Conservation (phyloP, 202 grass and related monocot genomes). For the Brachypodium distachyon region DNA sequence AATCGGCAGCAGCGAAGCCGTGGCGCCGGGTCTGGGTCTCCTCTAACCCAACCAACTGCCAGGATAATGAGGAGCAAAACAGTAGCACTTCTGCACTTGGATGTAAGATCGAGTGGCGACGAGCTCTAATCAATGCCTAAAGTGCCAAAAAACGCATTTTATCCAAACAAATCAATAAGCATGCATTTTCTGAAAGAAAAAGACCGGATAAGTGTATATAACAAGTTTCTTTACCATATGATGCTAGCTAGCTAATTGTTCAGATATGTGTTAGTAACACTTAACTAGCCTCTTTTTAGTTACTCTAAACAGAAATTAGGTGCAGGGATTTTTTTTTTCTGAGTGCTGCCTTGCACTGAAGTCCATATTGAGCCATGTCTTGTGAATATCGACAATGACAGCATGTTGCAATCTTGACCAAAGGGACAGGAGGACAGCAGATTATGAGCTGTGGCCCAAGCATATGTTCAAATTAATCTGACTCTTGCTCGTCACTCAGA, state of each 20-base stretch:
- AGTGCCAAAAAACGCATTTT: too few species aligned
- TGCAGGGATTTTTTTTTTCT: too few species aligned
- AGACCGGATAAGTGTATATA: too few species aligned
- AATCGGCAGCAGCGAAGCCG: background rate
- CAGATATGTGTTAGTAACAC: background rate
- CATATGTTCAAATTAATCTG: conserved; percentile 12
- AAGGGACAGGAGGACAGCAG: background rate
- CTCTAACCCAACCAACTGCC: conserved; percentile 31
- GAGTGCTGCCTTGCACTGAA: background rate
- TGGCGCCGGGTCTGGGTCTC: conserved; percentile 61
- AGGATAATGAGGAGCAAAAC: conserved; percentile 12
- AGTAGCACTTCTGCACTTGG: background rate
- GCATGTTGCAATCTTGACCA: conserved; percentile 29
- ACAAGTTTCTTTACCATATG: background rate
- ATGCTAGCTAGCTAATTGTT: background rate
- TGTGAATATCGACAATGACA: conserved; percentile 33
- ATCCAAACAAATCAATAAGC: too few species aligned
- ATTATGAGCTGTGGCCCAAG: background rate
- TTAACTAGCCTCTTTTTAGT: too few species aligned
- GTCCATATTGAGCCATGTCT: conserved; percentile 9
- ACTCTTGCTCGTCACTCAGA: conserved; percentile 20
- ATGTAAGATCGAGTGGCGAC: background rate
- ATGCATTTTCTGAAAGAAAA: too few species aligned
- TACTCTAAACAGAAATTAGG: background rate
- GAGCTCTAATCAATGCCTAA: background rate